Conservation (phyloP, 768 basidiomycete genomes). For the Leccinellum rugosiceps region DNA sequence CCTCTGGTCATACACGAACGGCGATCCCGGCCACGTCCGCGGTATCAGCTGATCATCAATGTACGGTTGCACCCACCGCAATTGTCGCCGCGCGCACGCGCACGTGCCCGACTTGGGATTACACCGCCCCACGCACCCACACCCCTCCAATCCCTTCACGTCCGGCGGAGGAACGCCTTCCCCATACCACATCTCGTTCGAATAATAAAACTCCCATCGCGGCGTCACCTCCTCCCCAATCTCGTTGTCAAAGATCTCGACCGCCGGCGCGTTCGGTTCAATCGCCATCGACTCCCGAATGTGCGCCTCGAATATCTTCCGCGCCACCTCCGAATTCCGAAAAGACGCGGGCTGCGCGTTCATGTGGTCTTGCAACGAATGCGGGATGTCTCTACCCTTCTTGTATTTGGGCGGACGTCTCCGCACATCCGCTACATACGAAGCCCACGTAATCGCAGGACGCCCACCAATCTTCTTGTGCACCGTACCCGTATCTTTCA, state of each 20-base stretch:
- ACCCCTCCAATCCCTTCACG: constrained; percentile 54
- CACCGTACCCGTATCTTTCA: not conserved
- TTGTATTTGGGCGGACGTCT: constrained; percentile 21
- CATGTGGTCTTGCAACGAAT: constrained; percentile 62
- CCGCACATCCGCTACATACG: constrained; percentile 16
- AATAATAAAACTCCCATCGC: constrained; percentile 84
- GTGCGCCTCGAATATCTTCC: constrained; percentile 57
- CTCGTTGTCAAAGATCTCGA: constrained; percentile 59
- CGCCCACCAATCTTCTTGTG: constrained; percentile 2
- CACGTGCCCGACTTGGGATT: constrained; percentile 73
- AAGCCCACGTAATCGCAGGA: constrained; percentile 23
- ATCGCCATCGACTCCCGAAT: constrained; percentile 63
- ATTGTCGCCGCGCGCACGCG: constrained; percentile 62
- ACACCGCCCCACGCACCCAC: constrained; percentile 73
- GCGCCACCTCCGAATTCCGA: constrained; percentile 42
- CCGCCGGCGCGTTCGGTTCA: constrained; percentile 67
- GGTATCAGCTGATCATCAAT: constrained; percentile 18
- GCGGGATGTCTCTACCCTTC: constrained; percentile 53
- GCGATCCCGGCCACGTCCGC: constrained; percentile 37
- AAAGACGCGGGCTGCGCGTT: constrained; percentile 46
- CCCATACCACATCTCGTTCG: constrained; percentile 76
- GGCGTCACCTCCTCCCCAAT: constrained; percentile 70
- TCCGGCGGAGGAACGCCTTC: constrained; percentile 68
- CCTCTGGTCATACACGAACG: constrained; percentile 68
- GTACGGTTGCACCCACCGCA: constrained; percentile 28